These are phyloP conservation scores for Pleurotus ostreatus DNA, from an alignment of 768 basidiomycete species.

Conservation along the genomic window DNA sequence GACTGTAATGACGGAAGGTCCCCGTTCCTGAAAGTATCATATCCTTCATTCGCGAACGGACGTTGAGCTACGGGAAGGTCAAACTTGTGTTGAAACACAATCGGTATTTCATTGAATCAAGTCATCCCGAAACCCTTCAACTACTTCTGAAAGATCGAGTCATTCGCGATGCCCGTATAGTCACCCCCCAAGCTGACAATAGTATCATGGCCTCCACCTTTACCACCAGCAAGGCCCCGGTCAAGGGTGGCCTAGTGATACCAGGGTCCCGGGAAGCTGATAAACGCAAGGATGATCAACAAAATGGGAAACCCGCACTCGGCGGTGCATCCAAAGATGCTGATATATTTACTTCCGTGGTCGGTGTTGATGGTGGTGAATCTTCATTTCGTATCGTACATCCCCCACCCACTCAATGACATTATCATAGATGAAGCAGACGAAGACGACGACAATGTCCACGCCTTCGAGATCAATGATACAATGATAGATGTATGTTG, in stretches of 20 bases:
- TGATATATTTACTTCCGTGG: slow-evolving; percentile 92
- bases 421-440: slow-evolving; percentile 79
- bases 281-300: slow-evolving; percentile 54
- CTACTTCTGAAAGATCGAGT: slow-evolving; percentile 79
- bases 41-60: slow-evolving; percentile 87
- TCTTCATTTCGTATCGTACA: slow-evolving; percentile 5
- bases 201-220: slow-evolving; percentile 75
- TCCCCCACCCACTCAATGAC: no score
- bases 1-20: slow-evolving; percentile 45
- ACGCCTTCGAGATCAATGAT: slow-evolving; percentile 95
- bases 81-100: slow-evolving; percentile 98
- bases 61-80: slow-evolving; percentile 96
- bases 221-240: slow-evolving; percentile 79
- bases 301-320: slow-evolving; percentile 22
- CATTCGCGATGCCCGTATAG: slow-evolving; percentile 81
- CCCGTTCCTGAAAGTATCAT: slow-evolving; percentile 88
- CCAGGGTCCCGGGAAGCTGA: slow-evolving; percentile 80
- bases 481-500: slow-evolving; percentile 79
- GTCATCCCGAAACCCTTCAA: slow-evolving; percentile 90
- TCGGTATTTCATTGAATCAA: slow-evolving; percentile 95
- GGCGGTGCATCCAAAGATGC: slow-evolving; percentile 43
- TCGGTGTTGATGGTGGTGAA: slow-evolving; percentile 86
- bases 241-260: slow-evolving; percentile 78
- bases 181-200: slow-evolving; percentile 63
- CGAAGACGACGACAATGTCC: slow-evolving; percentile 96